Conservation (phyloP, 208 protist genomes). For the Phytomonas sp. region DNA sequence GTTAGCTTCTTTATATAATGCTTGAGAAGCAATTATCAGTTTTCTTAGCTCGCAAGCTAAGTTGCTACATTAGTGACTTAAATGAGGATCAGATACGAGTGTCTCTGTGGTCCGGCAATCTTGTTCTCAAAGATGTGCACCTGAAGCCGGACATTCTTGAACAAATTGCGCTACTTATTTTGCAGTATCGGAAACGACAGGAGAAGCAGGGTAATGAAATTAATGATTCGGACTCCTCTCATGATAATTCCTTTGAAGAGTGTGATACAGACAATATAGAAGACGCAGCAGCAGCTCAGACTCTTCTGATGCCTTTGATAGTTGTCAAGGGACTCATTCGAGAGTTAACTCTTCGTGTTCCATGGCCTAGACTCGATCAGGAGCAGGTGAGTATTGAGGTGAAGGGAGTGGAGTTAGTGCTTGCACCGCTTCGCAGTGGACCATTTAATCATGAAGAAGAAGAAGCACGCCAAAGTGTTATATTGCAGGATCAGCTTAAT, state of each 20-base stretch:
- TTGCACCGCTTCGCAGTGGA: conserved; percentile 50
- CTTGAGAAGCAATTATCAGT: conserved; percentile 65
- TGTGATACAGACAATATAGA: neutral
- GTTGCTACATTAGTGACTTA: conserved; percentile 60
- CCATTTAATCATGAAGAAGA: conserved; percentile 51
- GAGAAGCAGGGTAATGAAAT: neutral
- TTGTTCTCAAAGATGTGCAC: conserved; percentile 59
- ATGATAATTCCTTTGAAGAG: neutral
- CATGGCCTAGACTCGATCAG: conserved; percentile 63
- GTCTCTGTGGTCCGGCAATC: conserved; percentile 74
- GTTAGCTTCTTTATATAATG: conserved; percentile 23
- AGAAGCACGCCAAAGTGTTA: conserved; percentile 26
- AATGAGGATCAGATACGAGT: conserved; percentile 68
- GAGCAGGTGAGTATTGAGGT: conserved; percentile 58
- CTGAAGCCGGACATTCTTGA: conserved; percentile 57
- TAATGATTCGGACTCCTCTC: neutral
- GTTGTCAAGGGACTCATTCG: conserved; percentile 61
- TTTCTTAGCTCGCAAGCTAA: conserved; percentile 50
- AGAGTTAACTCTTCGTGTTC: conserved; percentile 52
- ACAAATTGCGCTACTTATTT: conserved; percentile 29
- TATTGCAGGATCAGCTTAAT: conserved; percentile 52
- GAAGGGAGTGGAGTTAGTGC: conserved; percentile 56
- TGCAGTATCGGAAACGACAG: neutral
- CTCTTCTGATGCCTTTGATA: conserved; percentile 62
- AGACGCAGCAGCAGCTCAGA: conserved; percentile 20